A percentile compares a stretch with the other conserved stretches of the same genome.
These are phyloP conservation scores for Thalassiosira exigua DNA, from an alignment of 352 stramenopile genomes.

Conservation along the genomic window DNA sequence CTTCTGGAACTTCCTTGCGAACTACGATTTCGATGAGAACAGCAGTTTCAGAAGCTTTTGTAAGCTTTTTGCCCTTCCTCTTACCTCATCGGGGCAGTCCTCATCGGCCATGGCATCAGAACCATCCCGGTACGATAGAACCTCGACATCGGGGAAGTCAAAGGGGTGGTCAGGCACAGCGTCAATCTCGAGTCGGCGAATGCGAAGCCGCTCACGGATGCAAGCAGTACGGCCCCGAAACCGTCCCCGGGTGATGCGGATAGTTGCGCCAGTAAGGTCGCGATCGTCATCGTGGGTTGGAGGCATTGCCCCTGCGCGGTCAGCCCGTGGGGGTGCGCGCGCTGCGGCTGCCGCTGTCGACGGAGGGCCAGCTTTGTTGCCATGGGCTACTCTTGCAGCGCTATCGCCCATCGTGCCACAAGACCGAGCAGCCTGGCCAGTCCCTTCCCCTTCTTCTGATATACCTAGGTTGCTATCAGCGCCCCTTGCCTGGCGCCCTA, in stretches of 20 bases:
- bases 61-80: too few relatives aligned
- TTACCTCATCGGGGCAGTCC: too few relatives aligned
- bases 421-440: too few relatives aligned
- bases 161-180: background rate
- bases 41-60: background rate
- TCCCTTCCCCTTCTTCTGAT: too few relatives aligned
- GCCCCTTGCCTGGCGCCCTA: too few relatives aligned
- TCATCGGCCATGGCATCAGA: too few relatives aligned
- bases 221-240: background rate
- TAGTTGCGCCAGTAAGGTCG: slow-evolving; percentile 22
- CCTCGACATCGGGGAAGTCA: background rate
- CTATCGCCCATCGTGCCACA: too few relatives aligned
- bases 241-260: slow-evolving; percentile 17
- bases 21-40: background rate
- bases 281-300: background rate
- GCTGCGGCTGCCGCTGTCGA: background rate
- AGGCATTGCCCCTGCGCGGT: background rate
- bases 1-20: background rate
- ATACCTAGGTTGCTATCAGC: too few relatives aligned
- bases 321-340: too few relatives aligned
- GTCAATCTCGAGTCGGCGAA: background rate
- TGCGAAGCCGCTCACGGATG: background rate
- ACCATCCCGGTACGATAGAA: background rate
- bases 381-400: too few relatives aligned
- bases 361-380: background rate